phyloP scores from a whole-genome alignment of 2,329 filamentous ascomycete species.

The Talaromyces sp. region DNA sequence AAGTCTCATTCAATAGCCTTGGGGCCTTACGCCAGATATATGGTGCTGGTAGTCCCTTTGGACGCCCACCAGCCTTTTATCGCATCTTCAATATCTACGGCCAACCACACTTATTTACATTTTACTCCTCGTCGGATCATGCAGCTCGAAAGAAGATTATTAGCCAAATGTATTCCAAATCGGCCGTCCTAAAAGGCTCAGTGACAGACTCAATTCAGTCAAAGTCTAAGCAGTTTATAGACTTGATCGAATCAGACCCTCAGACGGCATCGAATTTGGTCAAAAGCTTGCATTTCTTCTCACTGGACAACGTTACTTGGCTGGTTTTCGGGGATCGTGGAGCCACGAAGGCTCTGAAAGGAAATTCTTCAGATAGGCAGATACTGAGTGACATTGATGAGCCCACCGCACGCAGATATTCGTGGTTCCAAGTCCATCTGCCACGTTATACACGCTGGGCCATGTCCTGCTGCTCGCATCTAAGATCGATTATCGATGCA shows the following conservation, averaged over 20 bases:
- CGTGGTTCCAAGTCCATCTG: background rate
- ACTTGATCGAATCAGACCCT: background rate
- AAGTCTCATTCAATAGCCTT: slow-evolving; percentile 2
- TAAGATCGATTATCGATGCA: background rate
- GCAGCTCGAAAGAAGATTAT: background rate
- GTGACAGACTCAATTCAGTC: background rate
- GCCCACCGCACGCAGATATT: background rate
- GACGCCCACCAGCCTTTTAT: background rate
- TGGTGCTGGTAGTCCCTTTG: background rate
- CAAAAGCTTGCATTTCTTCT: background rate
- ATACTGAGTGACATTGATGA: background rate
- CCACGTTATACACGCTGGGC: background rate
- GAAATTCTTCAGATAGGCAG: background rate
- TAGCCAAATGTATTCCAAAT: background rate
- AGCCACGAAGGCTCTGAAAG: background rate
- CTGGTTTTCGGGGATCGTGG: background rate
- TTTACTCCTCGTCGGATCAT: background rate
- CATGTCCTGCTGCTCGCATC: background rate
- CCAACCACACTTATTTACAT: background rate
- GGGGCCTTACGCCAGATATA: background rate
- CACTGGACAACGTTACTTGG: slow-evolving; percentile 1
- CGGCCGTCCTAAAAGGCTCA: background rate
- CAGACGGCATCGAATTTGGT: background rate
- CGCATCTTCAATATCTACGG: background rate
- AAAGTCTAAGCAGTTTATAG: background rate